Conservation (phyloP, 2,329 filamentous ascomycete genomes). For the Botrytis paeoniae region DNA sequence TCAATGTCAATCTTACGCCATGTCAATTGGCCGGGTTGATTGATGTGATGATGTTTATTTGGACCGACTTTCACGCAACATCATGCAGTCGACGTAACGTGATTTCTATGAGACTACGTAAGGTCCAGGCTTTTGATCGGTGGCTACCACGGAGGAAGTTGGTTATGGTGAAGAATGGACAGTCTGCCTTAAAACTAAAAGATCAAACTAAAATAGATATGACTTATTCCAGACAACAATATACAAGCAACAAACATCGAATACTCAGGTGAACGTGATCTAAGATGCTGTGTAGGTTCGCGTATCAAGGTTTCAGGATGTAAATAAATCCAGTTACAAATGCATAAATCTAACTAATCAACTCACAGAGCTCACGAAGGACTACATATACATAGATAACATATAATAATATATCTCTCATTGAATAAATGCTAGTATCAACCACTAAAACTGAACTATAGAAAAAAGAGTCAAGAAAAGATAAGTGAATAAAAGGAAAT, state of each 20-base stretch:
- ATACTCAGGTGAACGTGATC: neutral
- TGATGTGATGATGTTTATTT: neutral
- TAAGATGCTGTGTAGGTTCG: neutral
- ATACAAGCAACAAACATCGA: neutral
- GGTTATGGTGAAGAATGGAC: neutral
- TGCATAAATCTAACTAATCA: neutral
- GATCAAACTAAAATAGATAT: neutral
- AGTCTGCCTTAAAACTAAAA: neutral
- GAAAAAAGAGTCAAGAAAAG: neutral
- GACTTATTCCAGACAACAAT: neutral
- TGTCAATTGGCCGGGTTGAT: neutral
- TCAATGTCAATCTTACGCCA: neutral
- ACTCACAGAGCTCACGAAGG: neutral
- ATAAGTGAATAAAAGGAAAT: neutral
- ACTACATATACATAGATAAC: neutral
- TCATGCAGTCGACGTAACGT: neutral
- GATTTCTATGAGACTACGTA: neutral
- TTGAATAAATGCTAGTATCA: neutral
- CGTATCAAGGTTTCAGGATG: neutral
- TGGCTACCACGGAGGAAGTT: neutral
- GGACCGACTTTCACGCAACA: neutral
- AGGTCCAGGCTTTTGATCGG: neutral
- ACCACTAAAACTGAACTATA: neutral
- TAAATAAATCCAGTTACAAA: neutral
- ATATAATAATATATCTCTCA: neutral